Base-by-base conservation (phyloP, 2,329 filamentous ascomycete genomes). In the Aureobasidium sp. region DNA sequence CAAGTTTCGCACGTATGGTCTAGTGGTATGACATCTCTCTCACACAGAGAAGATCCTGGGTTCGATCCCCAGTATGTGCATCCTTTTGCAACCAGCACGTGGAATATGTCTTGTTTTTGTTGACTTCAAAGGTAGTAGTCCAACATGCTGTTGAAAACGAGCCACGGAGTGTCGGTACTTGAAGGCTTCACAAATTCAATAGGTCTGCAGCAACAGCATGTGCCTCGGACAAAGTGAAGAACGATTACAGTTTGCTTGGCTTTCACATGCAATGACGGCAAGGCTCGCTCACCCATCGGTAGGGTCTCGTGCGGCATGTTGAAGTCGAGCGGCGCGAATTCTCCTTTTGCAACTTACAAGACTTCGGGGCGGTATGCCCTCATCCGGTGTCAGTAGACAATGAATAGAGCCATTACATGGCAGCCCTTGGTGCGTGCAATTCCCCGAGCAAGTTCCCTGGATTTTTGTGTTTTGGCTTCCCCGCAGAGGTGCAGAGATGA, bases 21-120 rank as follows among this genome's bases (percentile, higher is more conserved):
- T 69, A 69, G 68, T 65, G 68, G 68, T 70, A 70, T 70, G 66
- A 70, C 68, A 65, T 66, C 60, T 67, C 64, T 64, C 66, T 70
- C 68, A 69, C 66, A 37, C 69, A 65, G 65, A 67, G 61, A 61
- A 70, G 68, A 66, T 68, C 68, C 67, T 60, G 68, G 65, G 68
- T 70, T 70, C 68, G 68, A 70, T 62, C 65, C 68, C 65, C 68
- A 61, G 67, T 53, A 62, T 48, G 61, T 62, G 23, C 59, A 64
- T 23, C 17, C n/a, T 56, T 55, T 47, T 53, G 39, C 36, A 34
- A 9, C 9, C 13, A 12, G 27, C 23, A 8, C 15, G 13, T 20
- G 20, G 20, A 20, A 20, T 20, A 20, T 20, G 20, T 20, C 20
- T 20, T 20, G 20, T 20, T 20, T 20, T 20, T 20, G 20, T 1